These are phyloP conservation scores for Kurtzmaniella natalensis DNA, from an alignment of 1,139 yeast genomes.

Conservation along the genomic window DNA sequence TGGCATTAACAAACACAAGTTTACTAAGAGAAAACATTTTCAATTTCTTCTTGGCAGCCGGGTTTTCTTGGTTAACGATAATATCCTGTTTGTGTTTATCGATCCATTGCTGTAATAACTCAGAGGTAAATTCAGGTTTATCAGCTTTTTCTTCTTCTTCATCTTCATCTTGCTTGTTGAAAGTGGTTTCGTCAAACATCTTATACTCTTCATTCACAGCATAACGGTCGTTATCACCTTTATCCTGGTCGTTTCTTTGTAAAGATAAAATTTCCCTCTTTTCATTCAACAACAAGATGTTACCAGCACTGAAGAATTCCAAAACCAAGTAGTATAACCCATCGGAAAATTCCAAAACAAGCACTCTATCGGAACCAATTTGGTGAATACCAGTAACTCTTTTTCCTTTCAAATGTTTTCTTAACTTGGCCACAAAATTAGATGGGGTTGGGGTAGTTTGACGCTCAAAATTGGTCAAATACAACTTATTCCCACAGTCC, in stretches of 20 bases:
- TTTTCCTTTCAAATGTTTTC: conserved; percentile 82
- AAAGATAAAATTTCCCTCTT: conserved; percentile 64
- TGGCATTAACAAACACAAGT: conserved; percentile 60
- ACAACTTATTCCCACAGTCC: conserved; percentile 84
- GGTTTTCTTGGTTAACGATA: conserved; percentile 2
- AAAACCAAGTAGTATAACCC: conserved; percentile 74
- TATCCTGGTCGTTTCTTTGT: conserved; percentile 74
- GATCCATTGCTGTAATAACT: conserved; percentile 49
- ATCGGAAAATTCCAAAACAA: conserved; percentile 78
- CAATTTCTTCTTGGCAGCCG: conserved; percentile 26
- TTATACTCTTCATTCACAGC: conserved; percentile 72
- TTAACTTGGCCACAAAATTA: conserved; percentile 75
- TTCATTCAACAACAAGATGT: conserved; percentile 71
- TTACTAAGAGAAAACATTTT: conserved; percentile 66
- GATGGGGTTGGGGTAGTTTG: conserved; percentile 80
- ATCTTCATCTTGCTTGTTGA: conserved; percentile 22
- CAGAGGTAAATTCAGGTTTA: conserved; percentile 20
- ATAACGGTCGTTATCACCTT: conserved; percentile 54
- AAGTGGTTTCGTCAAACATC: conserved; percentile 50
- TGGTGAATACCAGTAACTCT: conserved; percentile 71
- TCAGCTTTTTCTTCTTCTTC: conserved; percentile 11
- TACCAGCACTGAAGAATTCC: conserved; percentile 95
- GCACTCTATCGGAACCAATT: conserved; percentile 71
- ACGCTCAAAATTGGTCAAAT: conserved; percentile 75
- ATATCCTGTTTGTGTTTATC: conserved; percentile 29